Conservation (phyloP, 2,329 filamentous ascomycete species). For the Eutypella sp. region DNA sequence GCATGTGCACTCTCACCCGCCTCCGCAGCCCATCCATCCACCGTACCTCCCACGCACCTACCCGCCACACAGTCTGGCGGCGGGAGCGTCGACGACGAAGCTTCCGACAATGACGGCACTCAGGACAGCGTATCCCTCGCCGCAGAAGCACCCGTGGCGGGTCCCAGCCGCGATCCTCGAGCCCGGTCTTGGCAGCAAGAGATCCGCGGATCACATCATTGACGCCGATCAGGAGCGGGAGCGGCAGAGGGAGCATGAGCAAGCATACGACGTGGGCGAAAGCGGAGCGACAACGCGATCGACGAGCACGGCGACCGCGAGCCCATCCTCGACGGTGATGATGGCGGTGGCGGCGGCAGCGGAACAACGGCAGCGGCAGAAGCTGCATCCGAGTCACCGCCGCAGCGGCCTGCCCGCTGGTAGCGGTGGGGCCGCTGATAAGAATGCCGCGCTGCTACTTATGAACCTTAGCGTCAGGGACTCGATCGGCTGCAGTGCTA, state of each 20-base stretch:
- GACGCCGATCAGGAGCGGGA: too few species aligned
- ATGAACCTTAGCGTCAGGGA: constrained; percentile 43
- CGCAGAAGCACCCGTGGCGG: constrained; percentile 4
- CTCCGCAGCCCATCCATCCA: constrained; percentile 1
- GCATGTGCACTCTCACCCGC: constrained; percentile 1
- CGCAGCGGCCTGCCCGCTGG: too few species aligned
- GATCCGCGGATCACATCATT: constrained; percentile 24
- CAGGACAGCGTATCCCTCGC: constrained; percentile 3
- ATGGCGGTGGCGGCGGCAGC: too few species aligned
- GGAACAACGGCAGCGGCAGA: too few species aligned
- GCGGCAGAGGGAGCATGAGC: too few species aligned
- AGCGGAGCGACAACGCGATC: constrained; percentile 3
- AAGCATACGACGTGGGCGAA: constrained; percentile 16
- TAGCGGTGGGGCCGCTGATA: too few species aligned
- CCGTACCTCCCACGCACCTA: constrained; percentile 3
- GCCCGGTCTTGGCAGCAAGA: constrained; percentile 23
- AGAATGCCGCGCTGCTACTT: constrained; percentile 42
- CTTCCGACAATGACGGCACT: too few species aligned
- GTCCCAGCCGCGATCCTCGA: too few species aligned
- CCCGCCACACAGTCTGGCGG: not conserved
- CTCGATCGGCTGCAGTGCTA: constrained; percentile 7
- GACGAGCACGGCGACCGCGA: constrained; percentile 1
- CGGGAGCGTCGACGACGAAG: too few species aligned
- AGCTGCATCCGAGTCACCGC: too few species aligned
- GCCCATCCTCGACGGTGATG: too few species aligned